Percentiles rank a stretch among this genome's conserved stretches.
phyloP scores from a whole-genome alignment of 1,284 basidiomycete genomes.

The Leccinum fallax region DNA sequence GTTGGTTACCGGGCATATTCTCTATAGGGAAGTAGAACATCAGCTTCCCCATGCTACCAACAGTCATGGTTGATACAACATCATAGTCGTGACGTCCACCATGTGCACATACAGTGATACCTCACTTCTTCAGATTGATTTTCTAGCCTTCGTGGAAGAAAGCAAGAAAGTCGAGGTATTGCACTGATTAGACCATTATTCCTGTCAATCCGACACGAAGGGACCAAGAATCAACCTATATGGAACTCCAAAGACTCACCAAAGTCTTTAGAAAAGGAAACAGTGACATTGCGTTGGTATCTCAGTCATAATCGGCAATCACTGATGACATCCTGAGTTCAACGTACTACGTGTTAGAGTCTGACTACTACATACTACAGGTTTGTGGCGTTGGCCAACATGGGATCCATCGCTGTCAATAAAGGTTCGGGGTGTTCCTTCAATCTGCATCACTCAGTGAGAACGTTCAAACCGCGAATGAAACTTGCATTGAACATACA shows the following conservation, averaged over 20 bases:
- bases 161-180: background rate
- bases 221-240: background rate
- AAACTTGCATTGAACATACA: background rate
- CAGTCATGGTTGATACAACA: background rate
- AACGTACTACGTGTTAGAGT: background rate
- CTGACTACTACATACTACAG: background rate
- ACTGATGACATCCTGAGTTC: background rate
- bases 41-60: background rate
- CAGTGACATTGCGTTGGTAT: background rate
- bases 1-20: background rate
- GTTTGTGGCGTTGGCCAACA: background rate
- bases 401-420: background rate
- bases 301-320: background rate
- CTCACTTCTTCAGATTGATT: background rate
- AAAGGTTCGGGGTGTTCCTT: background rate
- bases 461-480: background rate
- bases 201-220: background rate
- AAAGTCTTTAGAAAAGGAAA: background rate
- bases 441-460: background rate
- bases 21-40: background rate
- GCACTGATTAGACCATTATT: background rate
- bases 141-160: background rate
- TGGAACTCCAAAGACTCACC: background rate
- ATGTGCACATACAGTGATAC: background rate
- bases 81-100: background rate